Conservation (phyloP, 2,329 filamentous ascomycete species). For the Talaromyces rugulosus region DNA sequence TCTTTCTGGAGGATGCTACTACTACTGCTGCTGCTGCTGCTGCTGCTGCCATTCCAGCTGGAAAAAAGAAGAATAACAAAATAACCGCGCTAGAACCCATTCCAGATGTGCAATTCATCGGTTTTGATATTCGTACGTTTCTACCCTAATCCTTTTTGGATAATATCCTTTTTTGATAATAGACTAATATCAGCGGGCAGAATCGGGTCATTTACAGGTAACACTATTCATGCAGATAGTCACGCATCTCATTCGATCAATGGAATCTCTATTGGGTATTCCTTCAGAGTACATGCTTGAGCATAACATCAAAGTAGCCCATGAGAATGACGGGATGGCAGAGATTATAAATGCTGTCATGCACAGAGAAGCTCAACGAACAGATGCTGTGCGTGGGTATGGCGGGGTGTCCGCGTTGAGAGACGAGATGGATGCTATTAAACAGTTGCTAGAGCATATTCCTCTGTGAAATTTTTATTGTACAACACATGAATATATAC, state of each 20-base stretch:
- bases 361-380: background rate
- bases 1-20: background rate
- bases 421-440: background rate
- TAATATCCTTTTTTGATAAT: background rate
- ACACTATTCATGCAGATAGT: background rate
- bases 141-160: background rate
- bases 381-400: background rate
- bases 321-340: background rate
- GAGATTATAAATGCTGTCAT: background rate
- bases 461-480: background rate
- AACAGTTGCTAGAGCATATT: background rate
- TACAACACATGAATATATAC: background rate
- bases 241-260: background rate
- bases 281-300: background rate
- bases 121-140: background rate
- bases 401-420: background rate
- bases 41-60: too few species aligned
- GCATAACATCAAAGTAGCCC: background rate
- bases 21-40: too few species aligned
- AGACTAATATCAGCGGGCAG: background rate
- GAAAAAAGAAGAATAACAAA: too few species aligned
- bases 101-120: background rate
- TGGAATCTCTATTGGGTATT: background rate
- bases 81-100: background rate
- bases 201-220: background rate